Conservation (phyloP, 163 green algal genomes). For the Scenedesmus sp. region DNA sequence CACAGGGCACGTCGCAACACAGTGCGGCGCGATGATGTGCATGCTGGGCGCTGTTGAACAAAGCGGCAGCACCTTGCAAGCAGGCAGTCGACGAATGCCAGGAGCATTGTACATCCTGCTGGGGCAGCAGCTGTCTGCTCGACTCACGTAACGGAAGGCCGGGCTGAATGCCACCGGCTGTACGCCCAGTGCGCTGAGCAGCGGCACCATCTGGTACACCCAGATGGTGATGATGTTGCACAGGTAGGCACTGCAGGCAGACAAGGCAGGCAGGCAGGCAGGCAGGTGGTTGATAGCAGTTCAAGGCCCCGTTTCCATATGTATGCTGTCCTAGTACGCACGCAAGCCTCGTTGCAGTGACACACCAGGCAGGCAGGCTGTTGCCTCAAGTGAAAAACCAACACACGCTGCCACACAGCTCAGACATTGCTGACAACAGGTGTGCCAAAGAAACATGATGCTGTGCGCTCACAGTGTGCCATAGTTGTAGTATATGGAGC, state of each 20-base stretch:
- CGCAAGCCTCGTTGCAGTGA: no score
- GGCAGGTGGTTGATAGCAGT: no score
- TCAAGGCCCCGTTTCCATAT: no score
- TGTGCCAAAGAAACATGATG: no score
- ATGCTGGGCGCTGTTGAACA: not conserved
- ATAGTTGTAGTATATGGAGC: constrained; percentile 38
- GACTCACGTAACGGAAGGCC: constrained; percentile 14
- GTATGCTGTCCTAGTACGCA: no score
- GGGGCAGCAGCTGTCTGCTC: not conserved
- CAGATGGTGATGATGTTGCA: constrained; percentile 38
- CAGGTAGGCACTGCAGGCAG: constrained; percentile 30
- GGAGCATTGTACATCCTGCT: no score
- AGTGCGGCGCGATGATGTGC: not conserved
- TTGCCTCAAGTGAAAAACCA: no score
- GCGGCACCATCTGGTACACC: constrained; percentile 35
- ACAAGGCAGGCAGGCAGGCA: not conserved
- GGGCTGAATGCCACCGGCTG: constrained; percentile 39
- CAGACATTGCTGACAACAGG: not conserved
- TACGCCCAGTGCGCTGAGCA: constrained; percentile 31
- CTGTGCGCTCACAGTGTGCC: constrained; percentile 14
- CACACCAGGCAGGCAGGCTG: no score
- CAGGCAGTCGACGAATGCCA: no score
- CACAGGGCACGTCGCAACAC: no score
- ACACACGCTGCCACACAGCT: no score
- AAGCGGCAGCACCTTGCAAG: not conserved